Percentiles rank a stretch among this genome's conserved stretches.
Conservation (phyloP, 331 rosid species). For the Acacia concinna region DNA sequence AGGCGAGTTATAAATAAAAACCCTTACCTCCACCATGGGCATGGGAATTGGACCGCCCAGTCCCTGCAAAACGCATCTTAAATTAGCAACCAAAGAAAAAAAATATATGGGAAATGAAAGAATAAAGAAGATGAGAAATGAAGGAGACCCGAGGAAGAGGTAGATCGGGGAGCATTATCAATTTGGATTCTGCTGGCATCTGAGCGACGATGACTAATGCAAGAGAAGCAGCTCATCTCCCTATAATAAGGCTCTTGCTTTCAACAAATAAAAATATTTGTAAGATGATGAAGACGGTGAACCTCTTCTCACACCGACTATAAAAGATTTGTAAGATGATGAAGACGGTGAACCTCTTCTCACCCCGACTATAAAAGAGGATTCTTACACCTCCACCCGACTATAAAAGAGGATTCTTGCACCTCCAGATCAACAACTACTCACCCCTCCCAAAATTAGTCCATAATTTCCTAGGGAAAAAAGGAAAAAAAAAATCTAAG, state of each 20-base stretch:
- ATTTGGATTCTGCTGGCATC: slow-evolving; percentile 74
- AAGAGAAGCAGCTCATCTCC: slow-evolving; percentile 79
- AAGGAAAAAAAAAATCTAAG: not conserved
- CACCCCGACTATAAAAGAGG: not conserved
- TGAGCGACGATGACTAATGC: slow-evolving; percentile 59
- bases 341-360: not conserved
- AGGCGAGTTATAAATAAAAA: not conserved
- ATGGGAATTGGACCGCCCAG: slow-evolving; percentile 45
- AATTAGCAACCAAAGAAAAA: not conserved
- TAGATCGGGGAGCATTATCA: slow-evolving; percentile 65
- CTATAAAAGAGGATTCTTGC: slow-evolving; percentile 19
- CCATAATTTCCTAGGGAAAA: not conserved
- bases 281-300: not conserved
- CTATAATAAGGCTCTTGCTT: not conserved
- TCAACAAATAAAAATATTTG: not conserved
- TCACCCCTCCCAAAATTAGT: not conserved
- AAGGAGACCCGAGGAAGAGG: slow-evolving; percentile 47
- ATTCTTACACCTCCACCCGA: too few species aligned
- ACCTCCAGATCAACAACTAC: slow-evolving; percentile 6
- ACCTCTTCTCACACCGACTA: not conserved
- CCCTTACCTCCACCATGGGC: slow-evolving; percentile 33
- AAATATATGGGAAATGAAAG: not conserved
- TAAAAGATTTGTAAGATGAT: not conserved
- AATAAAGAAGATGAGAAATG: not conserved
- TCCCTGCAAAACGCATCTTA: slow-evolving; percentile 41